Percentiles rank a stretch among this genome's conserved stretches.
These are phyloP conservation scores for Ustilago tritici DNA, from an alignment of 1,284 basidiomycete genomes.

Conservation along the genomic window DNA sequence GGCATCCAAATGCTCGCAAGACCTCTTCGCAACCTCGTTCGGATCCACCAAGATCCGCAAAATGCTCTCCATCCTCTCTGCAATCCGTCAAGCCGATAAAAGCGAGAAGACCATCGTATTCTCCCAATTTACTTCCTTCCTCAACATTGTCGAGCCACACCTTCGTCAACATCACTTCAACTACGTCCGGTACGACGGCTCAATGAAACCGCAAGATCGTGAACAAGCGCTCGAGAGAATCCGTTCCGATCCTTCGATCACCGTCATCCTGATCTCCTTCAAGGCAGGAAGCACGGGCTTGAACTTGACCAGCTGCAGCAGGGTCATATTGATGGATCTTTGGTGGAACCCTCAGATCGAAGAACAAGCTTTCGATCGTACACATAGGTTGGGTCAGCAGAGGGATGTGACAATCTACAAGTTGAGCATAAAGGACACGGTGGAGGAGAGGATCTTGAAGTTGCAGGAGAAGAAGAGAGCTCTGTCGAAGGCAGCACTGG, in stretches of 20 bases:
- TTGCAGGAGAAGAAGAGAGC: constrained; percentile 81
- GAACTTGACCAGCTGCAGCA: constrained; percentile 93
- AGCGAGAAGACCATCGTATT: constrained; percentile 85
- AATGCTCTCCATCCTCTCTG: constrained; percentile 79
- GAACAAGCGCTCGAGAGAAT: constrained; percentile 82
- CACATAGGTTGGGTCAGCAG: constrained; percentile 88
- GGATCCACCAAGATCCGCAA: constrained; percentile 83
- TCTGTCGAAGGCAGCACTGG: constrained; percentile 84
- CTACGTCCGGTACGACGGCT: constrained; percentile 89
- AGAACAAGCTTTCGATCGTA: constrained; percentile 94
- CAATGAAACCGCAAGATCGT: constrained; percentile 81
- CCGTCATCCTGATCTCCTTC: constrained; percentile 92
- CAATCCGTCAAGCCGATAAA: constrained; percentile 76
- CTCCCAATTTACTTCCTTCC: constrained; percentile 87
- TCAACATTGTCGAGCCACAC: constrained; percentile 87
- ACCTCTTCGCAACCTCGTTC: constrained; percentile 71
- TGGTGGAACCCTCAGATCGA: constrained; percentile 79
- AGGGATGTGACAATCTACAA: constrained; percentile 92
- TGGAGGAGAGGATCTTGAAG: constrained; percentile 87
- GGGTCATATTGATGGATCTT: constrained; percentile 89
- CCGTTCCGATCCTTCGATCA: constrained; percentile 74
- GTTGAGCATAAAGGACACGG: constrained; percentile 85
- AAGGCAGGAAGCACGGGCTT: constrained; percentile 95
- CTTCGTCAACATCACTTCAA: constrained; percentile 76
- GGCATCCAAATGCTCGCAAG: constrained; percentile 26